phyloP scores from a whole-genome alignment of 2,329 filamentous ascomycete species.

The Verticillium zaregamsianum region DNA sequence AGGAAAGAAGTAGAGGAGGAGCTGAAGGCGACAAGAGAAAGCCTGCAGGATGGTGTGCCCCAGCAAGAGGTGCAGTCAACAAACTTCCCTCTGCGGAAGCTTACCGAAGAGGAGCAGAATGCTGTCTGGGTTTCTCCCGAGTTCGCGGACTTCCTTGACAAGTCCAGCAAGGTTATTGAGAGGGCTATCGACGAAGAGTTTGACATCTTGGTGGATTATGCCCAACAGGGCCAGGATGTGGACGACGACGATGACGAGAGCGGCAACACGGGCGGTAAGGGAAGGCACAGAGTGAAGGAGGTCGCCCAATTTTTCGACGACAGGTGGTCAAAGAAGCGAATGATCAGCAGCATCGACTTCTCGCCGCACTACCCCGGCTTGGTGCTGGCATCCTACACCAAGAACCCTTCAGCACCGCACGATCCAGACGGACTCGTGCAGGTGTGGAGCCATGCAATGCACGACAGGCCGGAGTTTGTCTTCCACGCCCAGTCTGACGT shows the following conservation, averaged over 20 bases:
- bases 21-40: constrained; percentile 66
- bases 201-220: constrained; percentile 93
- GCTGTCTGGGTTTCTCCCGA: constrained; percentile 90
- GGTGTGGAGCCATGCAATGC: constrained; percentile 95
- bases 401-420: constrained; percentile 91
- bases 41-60: constrained; percentile 47
- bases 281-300: constrained; percentile 75
- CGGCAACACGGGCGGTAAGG: constrained; percentile 60
- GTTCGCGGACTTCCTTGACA: constrained; percentile 91
- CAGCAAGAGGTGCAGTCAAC: constrained; percentile 34
- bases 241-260: constrained; percentile 80
- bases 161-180: constrained; percentile 95
- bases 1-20: constrained; percentile 92
- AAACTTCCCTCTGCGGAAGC: constrained; percentile 73
- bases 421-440: constrained; percentile 92
- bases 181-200: constrained; percentile 93
- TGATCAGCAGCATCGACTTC: constrained; percentile 94
- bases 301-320: constrained; percentile 92
- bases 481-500: constrained; percentile 97
- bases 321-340: constrained; percentile 93
- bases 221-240: constrained; percentile 68
- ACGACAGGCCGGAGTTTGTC: constrained; percentile 90
- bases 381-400: constrained; percentile 91
- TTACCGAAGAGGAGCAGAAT: constrained; percentile 80
- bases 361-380: constrained; percentile 94